Base-by-base conservation (phyloP, 2,329 filamentous ascomycete genomes). In the Sporothrix globosa region DNA sequence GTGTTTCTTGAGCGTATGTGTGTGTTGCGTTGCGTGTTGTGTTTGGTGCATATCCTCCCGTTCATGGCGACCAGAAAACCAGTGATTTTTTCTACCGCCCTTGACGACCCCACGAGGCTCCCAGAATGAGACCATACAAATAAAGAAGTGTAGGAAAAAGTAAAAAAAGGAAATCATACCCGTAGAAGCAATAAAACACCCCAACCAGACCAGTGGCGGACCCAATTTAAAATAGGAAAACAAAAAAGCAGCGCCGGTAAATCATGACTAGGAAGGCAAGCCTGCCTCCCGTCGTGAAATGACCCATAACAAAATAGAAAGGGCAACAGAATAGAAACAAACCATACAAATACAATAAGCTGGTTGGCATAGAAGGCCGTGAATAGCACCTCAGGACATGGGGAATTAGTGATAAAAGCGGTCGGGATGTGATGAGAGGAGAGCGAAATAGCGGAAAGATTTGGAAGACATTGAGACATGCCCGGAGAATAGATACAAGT, bases 51-150 rank as follows among this genome's bases (percentile, higher is more conserved):
- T 67, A 41, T 67, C 65, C 34, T 56, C 52, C 52, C 56, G n/a
- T 53, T 54, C 48, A 17, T 67, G 65, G 65, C 65, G 65, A 56
- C 65, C 53, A 24, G 65, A 56, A 27, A 67, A 27, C 24, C 39
- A 14, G 30, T 46, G 30, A 17, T 67, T 67, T 66, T 67, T 68
- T 68, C 21, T 58, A 68, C 48, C 66, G 66, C 66, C 66, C 24
- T 53, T 24, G 7, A 65, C 24, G 19, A 53, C 27, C 61, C 14
- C 63, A 21, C 46, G 19, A 19, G 44, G 27, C 27, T 48, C 44
- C 24, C 61, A 30, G 30, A 30, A 50, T 34, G 24, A 50, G 27
- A 50, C 6, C 24, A 14, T 11, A 34, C 17, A 52, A 60, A 21
- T 34, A 66, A 3, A 13, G 14, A 19, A 39, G 11, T 13, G 14